Evolutionary conservation across 192 early-diverging fungal species (phyloP).

Genomic region (Backusella tarrabulga): DNA sequence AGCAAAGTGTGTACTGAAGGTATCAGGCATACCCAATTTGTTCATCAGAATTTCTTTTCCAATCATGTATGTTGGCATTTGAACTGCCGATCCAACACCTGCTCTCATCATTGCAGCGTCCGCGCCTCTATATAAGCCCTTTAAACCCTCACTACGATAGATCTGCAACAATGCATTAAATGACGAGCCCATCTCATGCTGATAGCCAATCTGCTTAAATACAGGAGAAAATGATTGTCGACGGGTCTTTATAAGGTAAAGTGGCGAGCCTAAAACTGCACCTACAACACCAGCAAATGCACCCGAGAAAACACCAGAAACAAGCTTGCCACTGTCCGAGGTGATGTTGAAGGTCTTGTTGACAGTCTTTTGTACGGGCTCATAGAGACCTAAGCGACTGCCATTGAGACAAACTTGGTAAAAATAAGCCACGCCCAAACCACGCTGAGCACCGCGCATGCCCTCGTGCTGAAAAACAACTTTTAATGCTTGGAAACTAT

Average conservation of each 20-base stretch:
- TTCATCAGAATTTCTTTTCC: slow-evolving; percentile 68
- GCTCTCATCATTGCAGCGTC: slow-evolving; percentile 89
- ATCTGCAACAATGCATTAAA: slow-evolving; percentile 65
- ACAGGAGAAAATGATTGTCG: slow-evolving; percentile 74
- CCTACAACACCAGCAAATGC: slow-evolving; percentile 71
- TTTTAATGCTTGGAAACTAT: slow-evolving; percentile 73
- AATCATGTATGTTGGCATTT: slow-evolving; percentile 87
- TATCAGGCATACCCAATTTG: slow-evolving; percentile 78
- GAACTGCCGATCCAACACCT: slow-evolving; percentile 84
- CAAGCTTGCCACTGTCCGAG: slow-evolving; percentile 66
- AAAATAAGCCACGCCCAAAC: slow-evolving; percentile 83
- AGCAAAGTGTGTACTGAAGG: slow-evolving; percentile 67
- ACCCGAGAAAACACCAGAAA: slow-evolving; percentile 26
- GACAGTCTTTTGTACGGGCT: slow-evolving; percentile 69
- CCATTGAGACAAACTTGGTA: slow-evolving; percentile 96
- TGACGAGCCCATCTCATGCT: slow-evolving; percentile 79
- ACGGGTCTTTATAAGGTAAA: slow-evolving; percentile 91
- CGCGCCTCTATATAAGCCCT: slow-evolving; percentile 83
- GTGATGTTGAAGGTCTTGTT: slow-evolving; percentile 48
- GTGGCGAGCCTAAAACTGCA: slow-evolving; percentile 78
- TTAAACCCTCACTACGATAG: slow-evolving; percentile 67
- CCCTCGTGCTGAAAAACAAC: slow-evolving; percentile 83
- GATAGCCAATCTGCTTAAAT: slow-evolving; percentile 69
- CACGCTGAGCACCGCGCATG: slow-evolving; percentile 81
- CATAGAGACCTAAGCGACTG: slow-evolving; percentile 87